Conservation (phyloP, 768 basidiomycete genomes). For the Sporobolomyces roseus region DNA sequence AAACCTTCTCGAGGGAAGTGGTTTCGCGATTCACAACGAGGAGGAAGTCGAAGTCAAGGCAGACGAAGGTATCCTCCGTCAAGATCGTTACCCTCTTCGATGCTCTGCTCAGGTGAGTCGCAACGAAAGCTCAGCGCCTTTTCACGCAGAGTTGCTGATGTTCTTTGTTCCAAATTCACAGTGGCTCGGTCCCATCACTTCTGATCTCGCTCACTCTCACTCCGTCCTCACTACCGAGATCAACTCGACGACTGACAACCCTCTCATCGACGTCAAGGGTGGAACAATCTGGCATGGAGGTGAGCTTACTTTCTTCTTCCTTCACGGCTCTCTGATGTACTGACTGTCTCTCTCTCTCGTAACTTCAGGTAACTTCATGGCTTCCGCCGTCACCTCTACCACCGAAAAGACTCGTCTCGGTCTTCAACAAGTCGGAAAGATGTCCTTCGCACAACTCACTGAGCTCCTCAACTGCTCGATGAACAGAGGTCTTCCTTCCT, state of each 20-base stretch:
- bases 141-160: conserved; percentile 51
- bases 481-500: conserved; percentile 76
- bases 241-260: conserved; percentile 87
- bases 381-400: conserved; percentile 66
- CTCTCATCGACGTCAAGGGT: conserved; percentile 67
- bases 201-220: conserved; percentile 66
- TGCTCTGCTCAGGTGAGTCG: conserved; percentile 23
- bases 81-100: conserved; percentile 65
- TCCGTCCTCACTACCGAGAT: conserved; percentile 67
- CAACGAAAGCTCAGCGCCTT: not conserved
- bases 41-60: conserved; percentile 68
- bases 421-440: conserved; percentile 66
- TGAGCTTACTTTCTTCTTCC: not conserved
- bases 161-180: conserved; percentile 58
- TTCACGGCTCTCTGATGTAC: not conserved
- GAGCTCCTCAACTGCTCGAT: conserved; percentile 74
- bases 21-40: conserved; percentile 66
- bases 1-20: conserved; percentile 65
- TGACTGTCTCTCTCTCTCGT: not conserved
- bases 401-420: conserved; percentile 71
- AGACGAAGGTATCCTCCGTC: conserved; percentile 69
- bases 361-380: conserved; percentile 69
- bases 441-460: conserved; percentile 64
- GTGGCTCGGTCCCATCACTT: conserved; percentile 79
- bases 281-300: conserved; percentile 66